Percentiles rank a stretch among this genome's conserved stretches.
These are phyloP conservation scores for Gossypium rotundifolium DNA, from an alignment of 345 rosid species.

Conservation along the genomic window DNA sequence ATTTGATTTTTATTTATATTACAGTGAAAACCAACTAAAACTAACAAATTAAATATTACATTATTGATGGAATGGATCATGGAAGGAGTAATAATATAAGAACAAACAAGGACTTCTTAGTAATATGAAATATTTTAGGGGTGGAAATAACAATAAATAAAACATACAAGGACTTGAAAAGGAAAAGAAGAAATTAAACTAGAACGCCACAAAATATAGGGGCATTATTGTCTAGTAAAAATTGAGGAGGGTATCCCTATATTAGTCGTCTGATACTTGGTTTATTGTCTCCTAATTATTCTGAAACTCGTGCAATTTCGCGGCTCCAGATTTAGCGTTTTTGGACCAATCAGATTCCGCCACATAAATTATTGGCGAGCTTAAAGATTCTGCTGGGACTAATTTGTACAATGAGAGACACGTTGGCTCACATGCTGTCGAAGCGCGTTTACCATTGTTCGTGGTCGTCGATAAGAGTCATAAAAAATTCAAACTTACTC, in stretches of 20 bases:
- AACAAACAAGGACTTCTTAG: background rate
- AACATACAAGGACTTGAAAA: background rate
- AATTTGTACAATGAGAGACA: background rate
- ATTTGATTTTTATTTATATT: background rate
- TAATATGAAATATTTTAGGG: background rate
- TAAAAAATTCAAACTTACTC: too few species aligned
- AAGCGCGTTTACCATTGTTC: too few species aligned
- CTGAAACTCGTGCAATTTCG: constrained; percentile 26
- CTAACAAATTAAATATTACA: too few species aligned
- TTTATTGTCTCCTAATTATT: constrained; percentile 1
- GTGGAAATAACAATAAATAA: background rate
- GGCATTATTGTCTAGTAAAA: constrained; percentile 11
- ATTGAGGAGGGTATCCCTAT: background rate
- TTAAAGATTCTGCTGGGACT: constrained; percentile 1
- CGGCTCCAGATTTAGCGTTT: constrained; percentile 18
- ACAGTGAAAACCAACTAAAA: background rate
- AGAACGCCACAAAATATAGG: background rate
- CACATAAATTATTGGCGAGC: background rate
- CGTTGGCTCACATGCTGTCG: background rate
- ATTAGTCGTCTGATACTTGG: background rate
- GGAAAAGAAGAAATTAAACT: background rate
- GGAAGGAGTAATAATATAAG: background rate
- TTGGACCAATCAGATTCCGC: background rate
- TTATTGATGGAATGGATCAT: too few species aligned
- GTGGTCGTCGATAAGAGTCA: too few species aligned